phyloP scores from a whole-genome alignment of 441 rosid species.

The Pelargonium cotyledonis region DNA sequence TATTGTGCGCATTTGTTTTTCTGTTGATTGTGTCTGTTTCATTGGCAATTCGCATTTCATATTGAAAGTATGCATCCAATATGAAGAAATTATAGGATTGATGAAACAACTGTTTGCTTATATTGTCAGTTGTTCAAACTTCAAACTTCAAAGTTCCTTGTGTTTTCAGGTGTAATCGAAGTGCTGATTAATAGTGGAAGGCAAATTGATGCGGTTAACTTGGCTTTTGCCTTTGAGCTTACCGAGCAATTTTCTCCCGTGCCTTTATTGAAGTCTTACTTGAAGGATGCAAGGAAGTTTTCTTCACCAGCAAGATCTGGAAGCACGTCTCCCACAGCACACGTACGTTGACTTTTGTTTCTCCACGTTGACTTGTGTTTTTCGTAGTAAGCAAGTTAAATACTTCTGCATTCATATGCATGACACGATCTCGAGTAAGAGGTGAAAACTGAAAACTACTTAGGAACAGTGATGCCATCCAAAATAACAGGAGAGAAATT shows the following conservation, averaged over 20 bases:
- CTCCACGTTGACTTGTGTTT: conserved; percentile 3
- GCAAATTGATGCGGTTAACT: conserved; percentile 93
- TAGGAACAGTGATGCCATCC: no score
- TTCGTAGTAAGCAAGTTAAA: not conserved
- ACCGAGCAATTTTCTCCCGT: conserved; percentile 72
- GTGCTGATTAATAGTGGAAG: conserved; percentile 75
- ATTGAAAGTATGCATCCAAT: not conserved
- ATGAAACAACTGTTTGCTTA: not conserved
- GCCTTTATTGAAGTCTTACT: conserved; percentile 65
- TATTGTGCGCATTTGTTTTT: no score
- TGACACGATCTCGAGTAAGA: no score
- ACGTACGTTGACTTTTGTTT: conserved; percentile 32
- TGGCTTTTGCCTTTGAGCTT: conserved; percentile 94
- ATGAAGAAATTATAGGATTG: not conserved
- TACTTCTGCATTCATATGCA: not conserved
- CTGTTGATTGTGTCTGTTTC: not conserved
- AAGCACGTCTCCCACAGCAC: conserved; percentile 48
- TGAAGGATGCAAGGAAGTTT: conserved; percentile 68
- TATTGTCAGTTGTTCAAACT: not conserved
- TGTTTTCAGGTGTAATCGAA: conserved; percentile 66
- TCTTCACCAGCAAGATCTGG: conserved; percentile 58
- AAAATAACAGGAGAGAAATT: not conserved
- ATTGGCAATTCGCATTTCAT: not conserved
- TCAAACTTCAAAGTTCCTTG: conserved; percentile 2
- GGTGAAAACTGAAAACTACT: no score